A percentile compares a stretch with the other conserved stretches of the same genome.
These are phyloP conservation scores for Colletotrichum sp. DNA, from an alignment of 2,329 filamentous ascomycete genomes.

Conservation along the genomic window DNA sequence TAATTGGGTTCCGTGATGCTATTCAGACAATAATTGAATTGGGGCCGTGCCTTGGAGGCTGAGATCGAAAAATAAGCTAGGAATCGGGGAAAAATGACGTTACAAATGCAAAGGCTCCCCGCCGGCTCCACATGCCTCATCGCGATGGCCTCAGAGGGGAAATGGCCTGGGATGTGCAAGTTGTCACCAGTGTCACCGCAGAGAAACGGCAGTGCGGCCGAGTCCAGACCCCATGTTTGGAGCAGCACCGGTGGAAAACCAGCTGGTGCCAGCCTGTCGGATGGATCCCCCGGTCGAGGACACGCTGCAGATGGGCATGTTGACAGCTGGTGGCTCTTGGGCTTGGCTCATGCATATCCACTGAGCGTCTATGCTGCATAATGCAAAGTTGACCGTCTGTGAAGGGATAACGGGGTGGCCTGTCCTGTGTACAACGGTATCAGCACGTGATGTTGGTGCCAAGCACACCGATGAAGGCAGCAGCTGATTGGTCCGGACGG, in stretches of 20 bases:
- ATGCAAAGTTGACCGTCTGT: neutral
- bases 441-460: neutral
- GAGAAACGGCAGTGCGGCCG: slow-evolving; percentile 12
- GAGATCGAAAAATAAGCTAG: slow-evolving; percentile 16
- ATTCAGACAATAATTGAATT: slow-evolving; percentile 14
- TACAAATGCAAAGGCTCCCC: neutral
- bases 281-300: neutral
- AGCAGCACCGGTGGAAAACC: neutral
- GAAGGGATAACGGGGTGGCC: neutral
- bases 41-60: slow-evolving; percentile 3
- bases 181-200: neutral
- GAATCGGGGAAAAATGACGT: slow-evolving; percentile 19
- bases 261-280: neutral
- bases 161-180: neutral
- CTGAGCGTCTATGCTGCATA: neutral
- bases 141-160: slow-evolving; percentile 12
- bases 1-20: slow-evolving; percentile 8
- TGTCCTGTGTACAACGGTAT: neutral
- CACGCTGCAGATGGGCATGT: neutral
- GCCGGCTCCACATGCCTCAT: slow-evolving; percentile 13
- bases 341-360: neutral
- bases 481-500: slow-evolving; percentile 13
- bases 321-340: neutral
- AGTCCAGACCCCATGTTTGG: neutral
- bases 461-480: neutral